phyloP scores from a whole-genome alignment of 371 early-diverging fungal genomes.

The Mortierella sp. region DNA sequence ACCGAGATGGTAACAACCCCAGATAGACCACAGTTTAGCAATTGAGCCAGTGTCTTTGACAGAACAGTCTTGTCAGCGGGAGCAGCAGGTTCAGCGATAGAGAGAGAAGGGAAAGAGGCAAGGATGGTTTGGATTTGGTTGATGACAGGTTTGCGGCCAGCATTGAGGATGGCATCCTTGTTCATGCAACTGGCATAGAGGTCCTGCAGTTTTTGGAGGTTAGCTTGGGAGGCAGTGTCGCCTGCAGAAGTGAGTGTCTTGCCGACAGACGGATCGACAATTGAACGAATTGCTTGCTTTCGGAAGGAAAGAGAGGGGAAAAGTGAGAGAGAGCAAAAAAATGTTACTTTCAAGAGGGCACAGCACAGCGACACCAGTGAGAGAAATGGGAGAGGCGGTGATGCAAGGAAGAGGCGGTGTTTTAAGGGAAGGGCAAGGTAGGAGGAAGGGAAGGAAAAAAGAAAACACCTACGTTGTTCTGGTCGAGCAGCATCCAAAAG shows the following conservation, averaged over 20 bases:
- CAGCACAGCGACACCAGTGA: too few species aligned
- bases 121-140: conserved; percentile 58
- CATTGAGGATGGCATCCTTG: conserved; percentile 59
- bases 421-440: background rate
- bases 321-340: background rate
- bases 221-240: conserved; percentile 57
- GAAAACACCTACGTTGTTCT: conserved; percentile 55
- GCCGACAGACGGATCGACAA: conserved; percentile 11
- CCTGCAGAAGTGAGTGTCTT: background rate
- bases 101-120: conserved; percentile 26
- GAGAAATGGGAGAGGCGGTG: too few species aligned
- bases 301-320: background rate
- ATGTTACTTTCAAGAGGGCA: background rate
- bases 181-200: conserved; percentile 71
- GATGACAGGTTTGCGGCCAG: conserved; percentile 62
- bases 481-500: conserved; percentile 58
- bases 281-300: conserved; percentile 24
- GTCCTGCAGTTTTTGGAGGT: conserved; percentile 63
- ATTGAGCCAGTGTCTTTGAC: conserved; percentile 14
- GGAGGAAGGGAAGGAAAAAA: background rate
- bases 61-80: background rate
- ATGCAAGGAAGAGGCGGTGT: conserved; percentile 32
- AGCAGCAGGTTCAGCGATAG: background rate
- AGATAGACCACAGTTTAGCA: conserved; percentile 16
- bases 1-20: background rate